Base-by-base conservation (phyloP, 169 alveolate species). In the Eimeria sp. region DNA sequence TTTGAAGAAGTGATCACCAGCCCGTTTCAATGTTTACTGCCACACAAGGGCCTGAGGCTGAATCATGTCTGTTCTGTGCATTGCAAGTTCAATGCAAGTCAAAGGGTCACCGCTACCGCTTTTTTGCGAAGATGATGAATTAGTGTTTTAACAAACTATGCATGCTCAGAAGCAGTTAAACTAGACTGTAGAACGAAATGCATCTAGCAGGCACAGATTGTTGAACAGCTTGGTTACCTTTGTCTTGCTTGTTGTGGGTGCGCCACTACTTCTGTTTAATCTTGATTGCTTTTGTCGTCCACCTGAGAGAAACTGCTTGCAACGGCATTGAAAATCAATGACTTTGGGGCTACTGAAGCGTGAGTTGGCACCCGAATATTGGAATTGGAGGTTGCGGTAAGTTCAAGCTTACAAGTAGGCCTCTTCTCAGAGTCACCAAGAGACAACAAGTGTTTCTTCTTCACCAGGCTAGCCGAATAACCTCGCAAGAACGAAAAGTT, bases 401-500 rank as follows among this genome's bases (percentile, higher is more conserved):
- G 40, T 0, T 5, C 47, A 0, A 22, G 73, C 70, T 10, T 20
- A n/a, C 75, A 2, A 34, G 73, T 47, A 25, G 76, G 47, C 9
- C 4, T 40, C 57, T 7, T 83, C 9, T 27, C 34, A 10, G 75
- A 57, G 11, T 51, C 75, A 27, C 58, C 91, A 25, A 49, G 91
- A 16, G 91, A 5, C 57, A 75, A 34, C 58, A 83, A 20, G 65
- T 87, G 93, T 5, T 63, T 57, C 82, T 63, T 61, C 45, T 30
- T 87, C 11, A 34, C 27, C 3, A 58, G 63, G 16, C 30, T 49
- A 63, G 93, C 65, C 22, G 93, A 87, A 63, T 87, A 87, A 25
- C 82, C 61, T 30, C 93, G 61, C 18, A 87, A 18, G 54, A 87
- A 63, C 9, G 93, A 70, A 49, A 87, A 87, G 80, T 14, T 63